Percentiles rank a stretch among this genome's conserved stretches.
These are phyloP conservation scores for Triticum dicoccoides DNA, from an alignment of 176 grass and related monocot genomes.

Conservation along the genomic window DNA sequence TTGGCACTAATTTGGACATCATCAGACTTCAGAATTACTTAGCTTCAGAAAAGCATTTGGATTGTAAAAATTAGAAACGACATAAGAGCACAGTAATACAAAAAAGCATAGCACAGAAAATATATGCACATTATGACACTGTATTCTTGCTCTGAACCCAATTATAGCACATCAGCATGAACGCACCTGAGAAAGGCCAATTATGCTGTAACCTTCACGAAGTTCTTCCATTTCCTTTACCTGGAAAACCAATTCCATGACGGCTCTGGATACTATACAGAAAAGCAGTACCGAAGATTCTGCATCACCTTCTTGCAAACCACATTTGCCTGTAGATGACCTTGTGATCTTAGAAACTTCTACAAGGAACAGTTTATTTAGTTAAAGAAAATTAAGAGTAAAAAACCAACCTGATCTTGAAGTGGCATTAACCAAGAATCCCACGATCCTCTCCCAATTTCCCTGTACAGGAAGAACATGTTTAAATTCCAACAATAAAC, in stretches of 20 bases:
- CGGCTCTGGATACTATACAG: slow-evolving; percentile 18
- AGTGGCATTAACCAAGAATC: slow-evolving; percentile 94
- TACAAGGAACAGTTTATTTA: slow-evolving; percentile 14
- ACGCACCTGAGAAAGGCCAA: slow-evolving; percentile 90
- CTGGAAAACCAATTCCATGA: slow-evolving; percentile 60
- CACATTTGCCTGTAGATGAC: slow-evolving; percentile 57
- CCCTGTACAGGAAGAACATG: slow-evolving; percentile 38
- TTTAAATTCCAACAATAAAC: slow-evolving; percentile 28
- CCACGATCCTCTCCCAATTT: slow-evolving; percentile 75
- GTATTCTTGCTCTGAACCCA: not conserved
- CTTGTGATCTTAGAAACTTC: slow-evolving; percentile 3
- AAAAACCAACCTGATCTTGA: slow-evolving; percentile 62
- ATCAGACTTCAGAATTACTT: not conserved
- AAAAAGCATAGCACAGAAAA: not conserved
- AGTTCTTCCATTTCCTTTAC: slow-evolving; percentile 90
- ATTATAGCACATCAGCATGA: slow-evolving; percentile 26
- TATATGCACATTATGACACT: not conserved
- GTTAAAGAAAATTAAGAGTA: not conserved
- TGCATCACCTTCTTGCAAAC: slow-evolving; percentile 88
- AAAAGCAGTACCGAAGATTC: slow-evolving; percentile 27
- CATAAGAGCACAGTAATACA: not conserved
- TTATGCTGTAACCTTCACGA: slow-evolving; percentile 72
- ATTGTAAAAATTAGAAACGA: not conserved
- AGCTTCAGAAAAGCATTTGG: not conserved
- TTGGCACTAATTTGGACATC: not conserved